Percentiles rank a stretch among this genome's conserved stretches.
Evolutionary conservation across 2,329 filamentous ascomycete genomes (phyloP).

Genomic region (Stagonosporopsis tanaceti): DNA sequence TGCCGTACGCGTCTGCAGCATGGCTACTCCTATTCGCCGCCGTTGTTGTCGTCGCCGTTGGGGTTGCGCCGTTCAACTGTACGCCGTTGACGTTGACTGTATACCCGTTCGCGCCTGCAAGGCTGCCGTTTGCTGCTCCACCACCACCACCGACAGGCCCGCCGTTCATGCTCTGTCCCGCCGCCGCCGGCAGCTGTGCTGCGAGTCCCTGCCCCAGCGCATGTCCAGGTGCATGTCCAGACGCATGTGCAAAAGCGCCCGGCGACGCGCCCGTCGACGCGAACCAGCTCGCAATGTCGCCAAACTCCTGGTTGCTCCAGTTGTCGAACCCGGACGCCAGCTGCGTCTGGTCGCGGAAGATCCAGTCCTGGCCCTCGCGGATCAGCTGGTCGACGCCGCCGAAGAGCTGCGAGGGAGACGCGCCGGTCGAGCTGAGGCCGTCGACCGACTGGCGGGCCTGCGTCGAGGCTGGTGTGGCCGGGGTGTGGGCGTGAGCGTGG

Average conservation of each 20-base stretch:
- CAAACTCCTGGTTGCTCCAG: slow-evolving; percentile 56
- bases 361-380: slow-evolving; percentile 68
- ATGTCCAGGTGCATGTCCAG: not conserved
- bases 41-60: not conserved
- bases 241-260: slow-evolving; percentile 12
- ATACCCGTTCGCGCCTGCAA: slow-evolving; percentile 12
- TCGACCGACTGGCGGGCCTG: slow-evolving; percentile 40
- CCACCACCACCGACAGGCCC: slow-evolving; percentile 24
- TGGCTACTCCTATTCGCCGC: slow-evolving; percentile 8
- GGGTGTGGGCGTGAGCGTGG: slow-evolving; percentile 9
- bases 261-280: slow-evolving; percentile 28
- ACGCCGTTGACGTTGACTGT: slow-evolving; percentile 13
- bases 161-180: slow-evolving; percentile 25
- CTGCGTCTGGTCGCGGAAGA: slow-evolving; percentile 68
- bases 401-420: slow-evolving; percentile 62
- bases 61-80: not conserved
- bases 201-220: too few species aligned
- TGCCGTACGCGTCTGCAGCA: slow-evolving; percentile 16
- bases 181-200: not conserved
- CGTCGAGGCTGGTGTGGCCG: slow-evolving; percentile 34
- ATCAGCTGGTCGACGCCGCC: slow-evolving; percentile 68
- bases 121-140: slow-evolving; percentile 11
- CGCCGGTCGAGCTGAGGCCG: slow-evolving; percentile 37
- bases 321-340: slow-evolving; percentile 69
- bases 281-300: slow-evolving; percentile 45